A percentile compares a stretch with the other conserved stretches of the same genome.
phyloP scores from a whole-genome alignment of 2,329 filamentous ascomycete genomes.

The Colletotrichum sp. region DNA sequence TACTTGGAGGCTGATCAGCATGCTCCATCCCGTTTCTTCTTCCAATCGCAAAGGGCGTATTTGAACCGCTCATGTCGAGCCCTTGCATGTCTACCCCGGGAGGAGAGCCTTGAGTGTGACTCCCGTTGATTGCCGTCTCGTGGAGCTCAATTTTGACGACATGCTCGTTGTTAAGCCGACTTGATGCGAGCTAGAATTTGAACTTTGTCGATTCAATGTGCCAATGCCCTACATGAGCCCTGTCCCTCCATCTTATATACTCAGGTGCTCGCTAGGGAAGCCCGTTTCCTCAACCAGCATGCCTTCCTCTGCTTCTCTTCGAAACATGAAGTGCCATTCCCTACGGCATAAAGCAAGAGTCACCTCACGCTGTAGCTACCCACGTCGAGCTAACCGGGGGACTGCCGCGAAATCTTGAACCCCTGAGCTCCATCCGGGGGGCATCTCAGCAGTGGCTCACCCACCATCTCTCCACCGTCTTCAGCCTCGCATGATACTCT shows the following conservation, averaged over 20 bases:
- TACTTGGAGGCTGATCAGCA: neutral
- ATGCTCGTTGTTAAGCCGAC: neutral
- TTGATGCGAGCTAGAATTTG: neutral
- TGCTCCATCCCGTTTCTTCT: neutral
- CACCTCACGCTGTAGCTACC: neutral
- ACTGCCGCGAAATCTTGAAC: neutral
- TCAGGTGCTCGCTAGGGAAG: neutral
- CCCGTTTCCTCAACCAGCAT: rapidly evolving
- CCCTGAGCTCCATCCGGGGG: neutral
- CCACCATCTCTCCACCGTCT: neutral
- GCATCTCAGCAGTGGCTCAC: neutral
- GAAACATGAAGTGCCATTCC: rapidly evolving
- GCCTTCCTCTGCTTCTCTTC: neutral
- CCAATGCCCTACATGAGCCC: neutral
- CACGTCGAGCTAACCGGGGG: neutral
- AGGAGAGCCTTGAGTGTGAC: neutral
- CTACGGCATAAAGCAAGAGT: neutral
- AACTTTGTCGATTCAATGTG: neutral
- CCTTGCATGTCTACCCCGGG: neutral
- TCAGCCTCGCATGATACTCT: neutral
- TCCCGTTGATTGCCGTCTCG: neutral
- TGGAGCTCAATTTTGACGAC: neutral
- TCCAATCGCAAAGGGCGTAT: neutral
- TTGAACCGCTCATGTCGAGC: neutral
- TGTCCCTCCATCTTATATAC: neutral